These are phyloP conservation scores for Balansia obtecta DNA, from an alignment of 2,329 filamentous ascomycete genomes.

Conservation along the genomic window DNA sequence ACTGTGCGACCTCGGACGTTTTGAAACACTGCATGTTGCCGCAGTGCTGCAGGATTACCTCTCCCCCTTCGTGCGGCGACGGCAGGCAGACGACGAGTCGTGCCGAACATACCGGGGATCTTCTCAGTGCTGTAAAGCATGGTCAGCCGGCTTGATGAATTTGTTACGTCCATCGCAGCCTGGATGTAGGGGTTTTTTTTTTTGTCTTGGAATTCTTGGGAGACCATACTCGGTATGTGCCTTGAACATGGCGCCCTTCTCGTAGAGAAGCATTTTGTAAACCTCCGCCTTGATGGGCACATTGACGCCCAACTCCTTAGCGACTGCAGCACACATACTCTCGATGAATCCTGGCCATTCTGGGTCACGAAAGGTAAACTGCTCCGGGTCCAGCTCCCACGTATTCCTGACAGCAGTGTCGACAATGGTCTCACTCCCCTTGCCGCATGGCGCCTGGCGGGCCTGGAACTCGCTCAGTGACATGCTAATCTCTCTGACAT, in stretches of 20 bases:
- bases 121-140: conserved; percentile 26
- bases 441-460: conserved; percentile 14
- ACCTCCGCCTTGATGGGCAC: conserved; percentile 21
- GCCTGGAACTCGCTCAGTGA: conserved; percentile 14
- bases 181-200: neutral
- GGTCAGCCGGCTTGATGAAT: neutral
- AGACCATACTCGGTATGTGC: conserved; percentile 26
- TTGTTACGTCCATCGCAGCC: neutral
- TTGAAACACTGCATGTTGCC: conserved; percentile 19
- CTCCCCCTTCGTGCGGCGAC: conserved; percentile 33
- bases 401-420: conserved; percentile 28
- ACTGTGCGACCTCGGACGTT: conserved; percentile 14
- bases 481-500: conserved; percentile 12
- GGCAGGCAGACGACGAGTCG: conserved; percentile 35
- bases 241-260: conserved; percentile 36
- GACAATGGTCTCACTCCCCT: conserved; percentile 25
- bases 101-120: conserved; percentile 35
- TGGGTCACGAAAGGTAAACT: conserved; percentile 25
- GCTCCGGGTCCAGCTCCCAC: conserved; percentile 26
- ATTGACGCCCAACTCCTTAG: conserved; percentile 19
- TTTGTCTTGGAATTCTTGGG: neutral
- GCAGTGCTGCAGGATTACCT: conserved; percentile 27
- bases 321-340: conserved; percentile 13
- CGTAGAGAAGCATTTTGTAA: conserved; percentile 37
- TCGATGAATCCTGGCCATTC: conserved; percentile 19